These are phyloP conservation scores for Monosporascus cannonballus DNA, from an alignment of 2,329 filamentous ascomycete species.

Conservation along the genomic window DNA sequence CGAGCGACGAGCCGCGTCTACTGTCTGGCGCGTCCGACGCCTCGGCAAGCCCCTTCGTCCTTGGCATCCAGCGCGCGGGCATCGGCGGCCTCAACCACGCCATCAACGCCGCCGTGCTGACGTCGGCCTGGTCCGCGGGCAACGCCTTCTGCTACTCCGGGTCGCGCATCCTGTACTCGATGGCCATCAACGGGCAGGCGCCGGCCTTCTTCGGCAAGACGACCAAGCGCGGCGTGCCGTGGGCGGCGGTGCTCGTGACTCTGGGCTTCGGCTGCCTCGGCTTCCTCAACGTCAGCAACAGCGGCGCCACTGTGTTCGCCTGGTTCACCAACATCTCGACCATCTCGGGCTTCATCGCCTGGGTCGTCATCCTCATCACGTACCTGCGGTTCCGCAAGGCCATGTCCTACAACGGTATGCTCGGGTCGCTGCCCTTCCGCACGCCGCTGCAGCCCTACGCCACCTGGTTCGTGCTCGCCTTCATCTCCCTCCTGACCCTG, in stretches of 20 bases:
- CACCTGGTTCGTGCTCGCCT: constrained; percentile 51
- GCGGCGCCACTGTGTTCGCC: constrained; percentile 57
- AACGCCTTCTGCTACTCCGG: constrained; percentile 61
- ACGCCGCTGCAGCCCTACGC: constrained; percentile 56
- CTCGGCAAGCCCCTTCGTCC: constrained; percentile 56
- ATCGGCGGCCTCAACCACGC: constrained; percentile 59
- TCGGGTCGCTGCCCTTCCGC: constrained; percentile 44
- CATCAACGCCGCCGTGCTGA: constrained; percentile 63
- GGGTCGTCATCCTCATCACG: constrained; percentile 52
- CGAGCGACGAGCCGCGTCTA: constrained; percentile 59
- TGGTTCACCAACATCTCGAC: constrained; percentile 70
- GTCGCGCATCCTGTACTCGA: constrained; percentile 63
- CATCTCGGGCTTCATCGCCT: constrained; percentile 54
- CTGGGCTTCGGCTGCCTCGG: constrained; percentile 58
- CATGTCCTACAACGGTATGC: constrained; percentile 45
- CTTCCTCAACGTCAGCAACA: constrained; percentile 62
- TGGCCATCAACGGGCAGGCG: constrained; percentile 61
- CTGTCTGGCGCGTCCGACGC: constrained; percentile 52
- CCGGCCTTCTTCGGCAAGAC: constrained; percentile 55
- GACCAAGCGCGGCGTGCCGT: constrained; percentile 56
- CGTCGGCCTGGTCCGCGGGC: constrained; percentile 58
- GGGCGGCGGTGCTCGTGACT: constrained; percentile 46
- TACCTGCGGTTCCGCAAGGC: constrained; percentile 55
- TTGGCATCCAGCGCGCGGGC: constrained; percentile 59
- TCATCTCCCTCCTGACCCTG: constrained; percentile 57